Evolutionary conservation across 2,329 filamentous ascomycete species (phyloP), one percentile per base, ranked within the genome.

Genomic region (Biscogniauxia sp.): DNA sequence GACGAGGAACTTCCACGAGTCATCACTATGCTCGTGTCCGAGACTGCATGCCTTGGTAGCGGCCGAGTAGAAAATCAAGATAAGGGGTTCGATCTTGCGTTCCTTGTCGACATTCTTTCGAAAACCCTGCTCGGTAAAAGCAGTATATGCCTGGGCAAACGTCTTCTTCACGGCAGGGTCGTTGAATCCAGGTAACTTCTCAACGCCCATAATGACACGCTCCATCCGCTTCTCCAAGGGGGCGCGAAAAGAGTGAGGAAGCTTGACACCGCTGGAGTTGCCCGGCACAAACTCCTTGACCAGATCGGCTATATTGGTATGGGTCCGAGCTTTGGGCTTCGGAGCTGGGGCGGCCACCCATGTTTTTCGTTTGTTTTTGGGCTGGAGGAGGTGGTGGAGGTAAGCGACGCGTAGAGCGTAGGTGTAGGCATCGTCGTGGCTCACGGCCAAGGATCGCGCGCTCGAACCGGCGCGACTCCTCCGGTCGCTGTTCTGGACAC

Each of bases 21-120:
- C 92, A 74, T 98, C 94, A 53, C 90, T 90, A 0, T 87, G 82
- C 0, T 85, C 77, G 75, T 91, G 91, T 57, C 89, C 85, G 74
- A 92, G 68, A 69, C 91, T 75, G 70, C 97, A 84, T 63, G 96
- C 93, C 74, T 96, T 96, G 53, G 92, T 96, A 6, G 95, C 93
- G 64, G 92, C 90, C 1, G 93, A 96, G 77, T 96, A 98, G 81
- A 99, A 98, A 65, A 98, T 97, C 68, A 99, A 83, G 56, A 99
- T 87, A 56, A 98, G 79, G 65, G 96, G 93, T 76, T 99, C 95
- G 20, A 96, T 89, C 71, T 94, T 89, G 64, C 94, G 86, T 75
- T 97, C 94, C 77, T 96, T 96, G 72, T 97, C 93, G 80, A 97
- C 92, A 61, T 88, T 89, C 78, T 93, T 96, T 67, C 92, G 89